phyloP scores from a whole-genome alignment of 2,329 filamentous ascomycete species.

The Sordariomycetes sp. region DNA sequence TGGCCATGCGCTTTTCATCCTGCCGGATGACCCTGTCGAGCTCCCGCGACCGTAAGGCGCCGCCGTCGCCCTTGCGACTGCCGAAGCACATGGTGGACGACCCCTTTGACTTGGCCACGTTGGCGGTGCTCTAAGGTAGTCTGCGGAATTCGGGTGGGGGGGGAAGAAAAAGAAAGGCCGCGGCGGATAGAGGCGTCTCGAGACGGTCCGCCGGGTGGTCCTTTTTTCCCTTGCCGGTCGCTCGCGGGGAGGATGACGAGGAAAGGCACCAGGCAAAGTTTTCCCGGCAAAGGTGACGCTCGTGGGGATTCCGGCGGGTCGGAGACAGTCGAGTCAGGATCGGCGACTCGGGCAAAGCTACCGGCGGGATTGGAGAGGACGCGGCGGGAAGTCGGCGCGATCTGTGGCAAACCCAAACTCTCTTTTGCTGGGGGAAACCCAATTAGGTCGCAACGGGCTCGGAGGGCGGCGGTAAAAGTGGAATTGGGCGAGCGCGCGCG shows the following conservation, averaged over 20 bases:
- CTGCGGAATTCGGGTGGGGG: background rate
- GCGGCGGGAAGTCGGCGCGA: background rate
- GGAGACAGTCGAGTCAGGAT: background rate
- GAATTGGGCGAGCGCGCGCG: background rate
- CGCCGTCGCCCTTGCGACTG: slow-evolving; percentile 36
- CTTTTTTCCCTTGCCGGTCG: background rate
- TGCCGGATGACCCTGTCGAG: slow-evolving; percentile 78
- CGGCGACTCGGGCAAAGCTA: background rate
- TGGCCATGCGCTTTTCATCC: slow-evolving; percentile 78
- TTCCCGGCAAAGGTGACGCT: background rate
- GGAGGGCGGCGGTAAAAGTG: background rate
- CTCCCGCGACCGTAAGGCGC: slow-evolving; percentile 52
- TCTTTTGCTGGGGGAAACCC: background rate
- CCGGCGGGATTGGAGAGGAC: background rate
- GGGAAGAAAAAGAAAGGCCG: background rate
- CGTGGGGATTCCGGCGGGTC: background rate
- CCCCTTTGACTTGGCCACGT: background rate
- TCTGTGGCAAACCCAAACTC: background rate
- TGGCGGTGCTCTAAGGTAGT: background rate
- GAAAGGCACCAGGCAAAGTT: background rate
- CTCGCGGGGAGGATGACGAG: background rate
- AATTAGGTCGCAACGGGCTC: background rate
- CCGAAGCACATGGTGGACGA: slow-evolving; percentile 52
- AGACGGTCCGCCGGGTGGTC: background rate
- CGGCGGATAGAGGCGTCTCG: background rate